Evolutionary conservation across 306 rosid species (phyloP), one percentile per base, ranked within the genome.

Genomic region (Herpetospermum pedunculosum): DNA sequence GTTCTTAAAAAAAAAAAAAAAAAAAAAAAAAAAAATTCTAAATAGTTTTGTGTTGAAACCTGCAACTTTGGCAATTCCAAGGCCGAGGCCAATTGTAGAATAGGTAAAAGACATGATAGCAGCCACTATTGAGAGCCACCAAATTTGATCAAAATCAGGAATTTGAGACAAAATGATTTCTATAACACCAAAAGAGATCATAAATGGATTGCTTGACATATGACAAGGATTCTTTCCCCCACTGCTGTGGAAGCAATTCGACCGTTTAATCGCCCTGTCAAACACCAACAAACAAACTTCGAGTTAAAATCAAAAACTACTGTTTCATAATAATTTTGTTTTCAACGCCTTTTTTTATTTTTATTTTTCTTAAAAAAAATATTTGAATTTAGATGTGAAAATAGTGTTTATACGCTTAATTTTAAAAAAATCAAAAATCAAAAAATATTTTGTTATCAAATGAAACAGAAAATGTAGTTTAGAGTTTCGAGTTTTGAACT

Each of bases 51-150:
- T n/a, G n/a, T n/a, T n/a, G n/a, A n/a, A n/a, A 87, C 92, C 92
- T 83, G 92, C 92, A 76, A 87, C 88, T 85, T 87, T 78, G 77
- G 79, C 82, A 55, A 85, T 74, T 40, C 89, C 92, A 71, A 87
- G 92, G 32, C 75, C 70, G 9, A 87, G 84, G 59, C 92, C 92
- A 62, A 87, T 83, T 3, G 72, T 8, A 34, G 92, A 83, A 53
- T 87, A 87, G 18, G 92, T 81, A 75, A 85, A 84, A 32, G 92
- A 87, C 92, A 87, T 87, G 46, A 83, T 18, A 50, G 92, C 86
- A 72, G 92, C 92, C 40, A 87, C 85, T 0, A 29, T 38, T 6
- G 92, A 87, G 34, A 87, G 92, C 92, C 92, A 87, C 92, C 92
- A 85, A 41, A 87, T 81, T 67, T 81, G 92, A 78, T 85, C 89